These are phyloP conservation scores for Omphalea diandra DNA, from an alignment of 441 rosid species.

Conservation along the genomic window DNA sequence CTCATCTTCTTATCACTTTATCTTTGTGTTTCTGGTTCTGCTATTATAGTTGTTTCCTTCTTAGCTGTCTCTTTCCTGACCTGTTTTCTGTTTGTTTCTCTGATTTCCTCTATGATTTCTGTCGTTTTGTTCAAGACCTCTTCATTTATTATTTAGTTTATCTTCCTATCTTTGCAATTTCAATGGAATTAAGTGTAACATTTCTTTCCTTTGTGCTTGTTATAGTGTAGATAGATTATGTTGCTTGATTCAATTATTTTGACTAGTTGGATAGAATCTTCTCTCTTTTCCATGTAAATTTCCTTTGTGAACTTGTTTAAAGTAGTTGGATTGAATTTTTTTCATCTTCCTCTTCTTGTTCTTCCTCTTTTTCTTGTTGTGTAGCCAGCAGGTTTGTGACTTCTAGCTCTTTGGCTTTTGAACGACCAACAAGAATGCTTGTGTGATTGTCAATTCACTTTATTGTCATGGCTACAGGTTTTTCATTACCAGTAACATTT, in stretches of 20 bases:
- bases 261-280: neutral
- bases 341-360: neutral
- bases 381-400: conserved; percentile 6
- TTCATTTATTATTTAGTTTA: conserved; percentile 8
- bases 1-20: conserved; percentile 35
- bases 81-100: conserved; percentile 10
- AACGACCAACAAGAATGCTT: conserved; percentile 10
- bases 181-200: conserved; percentile 1
- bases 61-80: conserved; percentile 19
- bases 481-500: conserved; percentile 16
- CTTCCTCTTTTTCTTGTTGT: neutral
- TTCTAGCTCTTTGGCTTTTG: conserved; percentile 12
- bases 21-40: conserved; percentile 31
- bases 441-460: conserved; percentile 21
- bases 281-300: conserved; percentile 1
- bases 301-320: conserved; percentile 9
- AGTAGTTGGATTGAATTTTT: conserved; percentile 10
- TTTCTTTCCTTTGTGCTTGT: neutral
- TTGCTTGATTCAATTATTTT: conserved; percentile 6
- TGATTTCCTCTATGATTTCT: too few species aligned
- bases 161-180: conserved; percentile 6
- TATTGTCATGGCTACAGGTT: conserved; percentile 32
- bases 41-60: conserved; percentile 18
- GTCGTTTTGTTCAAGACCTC: conserved; percentile 13
- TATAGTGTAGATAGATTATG: conserved; percentile 7